A percentile compares a stretch with the other conserved stretches of the same genome.
Evolutionary conservation across 768 basidiomycete species (phyloP).

Genomic region (Russula sp.): DNA sequence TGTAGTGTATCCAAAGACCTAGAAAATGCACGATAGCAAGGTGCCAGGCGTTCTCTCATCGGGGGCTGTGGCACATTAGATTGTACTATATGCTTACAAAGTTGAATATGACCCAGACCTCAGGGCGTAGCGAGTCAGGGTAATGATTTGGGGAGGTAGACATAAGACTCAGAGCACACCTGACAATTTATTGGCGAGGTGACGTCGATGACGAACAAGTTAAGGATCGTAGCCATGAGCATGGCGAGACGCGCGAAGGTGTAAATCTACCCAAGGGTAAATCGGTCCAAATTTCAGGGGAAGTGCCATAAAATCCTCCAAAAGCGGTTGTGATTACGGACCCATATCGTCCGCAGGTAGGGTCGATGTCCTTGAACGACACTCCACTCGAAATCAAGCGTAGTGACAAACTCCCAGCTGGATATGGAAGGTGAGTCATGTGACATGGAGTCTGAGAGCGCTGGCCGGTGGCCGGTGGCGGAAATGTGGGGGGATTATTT

Average conservation of each 20-base stretch:
- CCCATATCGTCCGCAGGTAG: neutral
- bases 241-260: neutral
- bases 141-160: neutral
- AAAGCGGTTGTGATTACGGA: neutral
- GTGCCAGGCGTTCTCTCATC: neutral
- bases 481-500: neutral
- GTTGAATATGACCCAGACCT: neutral
- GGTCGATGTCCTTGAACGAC: neutral
- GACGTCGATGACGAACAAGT: neutral
- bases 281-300: neutral
- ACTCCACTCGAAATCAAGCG: neutral
- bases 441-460: neutral
- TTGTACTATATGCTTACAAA: neutral
- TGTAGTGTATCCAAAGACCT: neutral
- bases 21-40: neutral
- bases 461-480: neutral
- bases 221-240: neutral
- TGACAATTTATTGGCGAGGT: neutral
- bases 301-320: too few species aligned
- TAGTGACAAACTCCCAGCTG: neutral
- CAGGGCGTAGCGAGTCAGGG: neutral
- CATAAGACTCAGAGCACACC: neutral
- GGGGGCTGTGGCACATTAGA: neutral
- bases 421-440: neutral
- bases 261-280: neutral